Evolutionary conservation across 805 yeast genomes (phyloP).

Genomic region (Helenozyma rhizophorensis): DNA sequence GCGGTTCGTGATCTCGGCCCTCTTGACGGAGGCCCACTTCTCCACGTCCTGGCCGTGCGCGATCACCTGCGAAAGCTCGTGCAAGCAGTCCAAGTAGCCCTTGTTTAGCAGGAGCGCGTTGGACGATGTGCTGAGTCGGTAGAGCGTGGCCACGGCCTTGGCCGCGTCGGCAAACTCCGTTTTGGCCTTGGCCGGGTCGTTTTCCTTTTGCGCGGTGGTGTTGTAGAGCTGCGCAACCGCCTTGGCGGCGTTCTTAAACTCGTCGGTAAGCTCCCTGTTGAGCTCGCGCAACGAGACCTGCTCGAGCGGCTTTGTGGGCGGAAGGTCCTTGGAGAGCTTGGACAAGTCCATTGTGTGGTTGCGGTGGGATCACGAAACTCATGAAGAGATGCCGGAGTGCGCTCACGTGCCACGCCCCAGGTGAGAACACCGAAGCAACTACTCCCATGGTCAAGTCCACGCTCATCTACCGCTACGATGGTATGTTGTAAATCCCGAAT

Average conservation of each 20-base stretch:
- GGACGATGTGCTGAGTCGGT: slow-evolving; percentile 55
- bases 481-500: slow-evolving; percentile 27
- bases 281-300: slow-evolving; percentile 45
- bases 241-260: slow-evolving; percentile 68
- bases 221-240: slow-evolving; percentile 55
- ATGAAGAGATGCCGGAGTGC: background rate
- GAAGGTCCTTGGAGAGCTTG: slow-evolving; percentile 52
- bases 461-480: slow-evolving; percentile 60
- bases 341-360: slow-evolving; percentile 52
- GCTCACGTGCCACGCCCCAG: background rate
- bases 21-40: slow-evolving; percentile 48
- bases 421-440: background rate
- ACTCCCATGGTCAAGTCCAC: slow-evolving; percentile 60
- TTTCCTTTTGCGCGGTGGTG: slow-evolving; percentile 2
- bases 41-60: slow-evolving; percentile 43
- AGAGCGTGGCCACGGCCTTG: slow-evolving; percentile 45
- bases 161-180: slow-evolving; percentile 39
- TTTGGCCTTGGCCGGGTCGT: slow-evolving; percentile 4
- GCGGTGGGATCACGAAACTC: background rate
- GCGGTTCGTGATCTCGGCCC: slow-evolving; percentile 35
- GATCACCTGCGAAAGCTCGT: slow-evolving; percentile 47
- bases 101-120: slow-evolving; percentile 43
- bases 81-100: slow-evolving; percentile 61
- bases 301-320: slow-evolving; percentile 46
- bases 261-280: slow-evolving; percentile 51